Percentiles rank a stretch among this genome's conserved stretches.
phyloP scores from a whole-genome alignment of 768 basidiomycete species.

The Boletus reticuloceps region DNA sequence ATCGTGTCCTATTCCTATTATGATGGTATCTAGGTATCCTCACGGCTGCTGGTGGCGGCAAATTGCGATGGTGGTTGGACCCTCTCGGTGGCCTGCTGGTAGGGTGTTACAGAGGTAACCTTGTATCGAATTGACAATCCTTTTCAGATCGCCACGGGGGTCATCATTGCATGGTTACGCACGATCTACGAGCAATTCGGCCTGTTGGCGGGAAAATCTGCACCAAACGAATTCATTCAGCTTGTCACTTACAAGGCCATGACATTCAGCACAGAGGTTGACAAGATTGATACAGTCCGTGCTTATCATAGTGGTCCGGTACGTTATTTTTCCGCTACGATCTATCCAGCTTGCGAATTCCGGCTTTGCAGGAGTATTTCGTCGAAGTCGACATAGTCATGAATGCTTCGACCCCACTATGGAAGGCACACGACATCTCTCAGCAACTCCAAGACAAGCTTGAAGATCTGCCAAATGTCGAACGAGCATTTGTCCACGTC shows the following conservation, averaged over 20 bases:
- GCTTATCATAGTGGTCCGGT: conserved; percentile 91
- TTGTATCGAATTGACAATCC: not conserved
- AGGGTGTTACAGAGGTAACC: conserved; percentile 24
- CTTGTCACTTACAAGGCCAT: conserved; percentile 86
- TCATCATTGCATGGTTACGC: conserved; percentile 72
- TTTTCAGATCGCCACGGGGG: conserved; percentile 68
- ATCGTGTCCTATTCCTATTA: not conserved
- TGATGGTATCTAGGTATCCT: conserved; percentile 56
- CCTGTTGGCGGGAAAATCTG: conserved; percentile 87
- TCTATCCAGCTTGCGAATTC: not conserved
- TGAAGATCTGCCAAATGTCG: conserved; percentile 86
- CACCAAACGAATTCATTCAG: conserved; percentile 87
- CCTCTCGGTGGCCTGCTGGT: conserved; percentile 77
- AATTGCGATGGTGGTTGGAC: conserved; percentile 80
- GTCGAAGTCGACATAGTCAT: conserved; percentile 97
- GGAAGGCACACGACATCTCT: conserved; percentile 84
- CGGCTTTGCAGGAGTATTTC: conserved; percentile 65
- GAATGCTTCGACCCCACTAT: conserved; percentile 82
- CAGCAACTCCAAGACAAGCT: conserved; percentile 87
- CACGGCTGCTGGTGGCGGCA: conserved; percentile 82
- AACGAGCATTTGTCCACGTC: conserved; percentile 92
- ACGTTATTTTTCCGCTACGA: conserved; percentile 8
- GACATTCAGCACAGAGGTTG: conserved; percentile 86
- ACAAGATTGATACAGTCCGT: conserved; percentile 85
- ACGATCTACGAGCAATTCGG: conserved; percentile 83